These are phyloP conservation scores for Beauveria sp. DNA, from an alignment of 2,329 filamentous ascomycete genomes.

Conservation along the genomic window DNA sequence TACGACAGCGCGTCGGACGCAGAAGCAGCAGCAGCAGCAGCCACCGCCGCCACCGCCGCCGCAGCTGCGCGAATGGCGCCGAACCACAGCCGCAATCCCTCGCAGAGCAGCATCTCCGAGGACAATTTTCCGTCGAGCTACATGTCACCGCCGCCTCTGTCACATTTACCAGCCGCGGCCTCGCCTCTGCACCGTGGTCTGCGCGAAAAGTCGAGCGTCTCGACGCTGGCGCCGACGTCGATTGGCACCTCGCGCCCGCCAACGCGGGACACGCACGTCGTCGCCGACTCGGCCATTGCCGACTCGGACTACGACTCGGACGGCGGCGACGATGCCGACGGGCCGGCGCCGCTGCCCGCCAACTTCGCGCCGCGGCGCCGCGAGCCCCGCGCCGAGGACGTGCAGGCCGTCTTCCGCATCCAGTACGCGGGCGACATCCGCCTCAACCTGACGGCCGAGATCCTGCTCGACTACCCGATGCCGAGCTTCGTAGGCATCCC, in stretches of 20 bases:
- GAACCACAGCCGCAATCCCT: constrained; percentile 36
- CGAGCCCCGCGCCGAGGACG: constrained; percentile 74
- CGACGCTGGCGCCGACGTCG: constrained; percentile 51
- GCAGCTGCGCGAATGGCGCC: constrained; percentile 16
- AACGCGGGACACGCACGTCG: constrained; percentile 41
- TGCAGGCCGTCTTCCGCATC: constrained; percentile 88
- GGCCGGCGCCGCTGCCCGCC: constrained; percentile 12
- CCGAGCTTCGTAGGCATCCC: constrained; percentile 95
- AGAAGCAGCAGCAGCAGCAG: not conserved
- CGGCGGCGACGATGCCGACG: constrained; percentile 15
- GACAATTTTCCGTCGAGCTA: constrained; percentile 28
- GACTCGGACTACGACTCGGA: constrained; percentile 30
- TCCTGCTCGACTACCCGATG: constrained; percentile 96
- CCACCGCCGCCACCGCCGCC: not conserved
- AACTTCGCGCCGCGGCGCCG: constrained; percentile 42
- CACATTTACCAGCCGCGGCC: not conserved
- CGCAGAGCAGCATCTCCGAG: constrained; percentile 41
- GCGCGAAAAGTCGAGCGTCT: constrained; percentile 54
- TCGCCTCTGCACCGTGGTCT: constrained; percentile 36
- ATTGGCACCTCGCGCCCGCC: constrained; percentile 47
- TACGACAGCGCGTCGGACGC: not conserved
- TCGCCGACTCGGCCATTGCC: constrained; percentile 28
- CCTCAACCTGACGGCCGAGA: constrained; percentile 86
- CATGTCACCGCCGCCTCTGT: constrained; percentile 25
- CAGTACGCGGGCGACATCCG: constrained; percentile 82